Base-by-base conservation (phyloP, 2,329 filamentous ascomycete genomes). In the Aotearoamyces nothofagi region DNA sequence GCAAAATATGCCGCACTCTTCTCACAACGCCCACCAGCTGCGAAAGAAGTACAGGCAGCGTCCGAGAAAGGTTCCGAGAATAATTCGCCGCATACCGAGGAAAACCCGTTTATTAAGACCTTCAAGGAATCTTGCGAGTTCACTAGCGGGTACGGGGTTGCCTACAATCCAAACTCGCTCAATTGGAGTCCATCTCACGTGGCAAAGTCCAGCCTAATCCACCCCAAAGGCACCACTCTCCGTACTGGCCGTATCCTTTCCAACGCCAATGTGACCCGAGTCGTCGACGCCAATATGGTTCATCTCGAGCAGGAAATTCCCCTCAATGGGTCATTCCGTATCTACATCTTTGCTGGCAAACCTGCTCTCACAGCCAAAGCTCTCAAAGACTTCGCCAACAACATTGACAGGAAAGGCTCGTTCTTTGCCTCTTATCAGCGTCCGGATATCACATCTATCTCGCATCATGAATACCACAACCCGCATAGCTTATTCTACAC, bases 121-220 rank as follows among this genome's bases (percentile, higher is more conserved):
- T 93, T 93, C 63, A 93, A 93, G 52, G 80, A 81, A 33, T 73
- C 74, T 16, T 93, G 84, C 60, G 83, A 90, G 46, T 92, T 93
- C 53, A 93, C 84, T 8, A 84, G 78, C 39, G 86, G 86, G 33
- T 93, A 92, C 50, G 86, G 86, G 35, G 83, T 93, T 13, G 77
- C 74, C 16, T 93, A 93, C 58, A 67, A 75, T 39, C 64, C 78
- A 30, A 94, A 92, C 54, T 55, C 68, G 16, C 64, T 92, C 54
- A 93, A 92, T 57, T 92, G 83, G 81, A 79, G 77, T 7, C 52
- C 69, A 1, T 58, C 59, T 3, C 84, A 93, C 53, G 62, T 71
- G 1, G 80, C 77, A 9, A 63, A 78, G 44, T 81, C 79, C 11
- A 54, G 64, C 8, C 56, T 83, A 33, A 77, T 90, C 47, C 65